Conservation (phyloP, 805 yeast genomes). For the Suhomyces prunicola region DNA sequence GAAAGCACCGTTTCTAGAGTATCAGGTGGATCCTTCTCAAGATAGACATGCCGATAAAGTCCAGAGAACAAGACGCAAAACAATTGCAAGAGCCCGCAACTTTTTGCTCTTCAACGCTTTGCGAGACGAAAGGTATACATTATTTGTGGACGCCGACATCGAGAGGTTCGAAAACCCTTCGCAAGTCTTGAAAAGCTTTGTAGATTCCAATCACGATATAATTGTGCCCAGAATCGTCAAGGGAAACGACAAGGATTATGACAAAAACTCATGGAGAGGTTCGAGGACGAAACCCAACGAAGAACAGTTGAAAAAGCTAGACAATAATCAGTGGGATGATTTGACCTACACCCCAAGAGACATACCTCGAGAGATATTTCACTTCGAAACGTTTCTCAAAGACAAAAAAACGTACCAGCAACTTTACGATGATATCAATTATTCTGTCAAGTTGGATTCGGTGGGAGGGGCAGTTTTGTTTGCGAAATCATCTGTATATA, state of each 20-base stretch:
- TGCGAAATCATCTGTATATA: conserved; percentile 39
- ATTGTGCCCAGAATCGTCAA: conserved; percentile 34
- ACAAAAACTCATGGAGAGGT: conserved; percentile 42
- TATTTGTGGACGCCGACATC: conserved; percentile 39
- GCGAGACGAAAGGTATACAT: conserved; percentile 27
- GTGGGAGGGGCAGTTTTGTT: conserved; percentile 54
- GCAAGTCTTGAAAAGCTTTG: conserved; percentile 20
- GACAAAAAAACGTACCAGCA: conserved; percentile 7
- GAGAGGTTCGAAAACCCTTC: conserved; percentile 16
- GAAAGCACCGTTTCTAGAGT: conserved; percentile 35
- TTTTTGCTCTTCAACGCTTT: conserved; percentile 28
- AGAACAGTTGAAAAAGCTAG: conserved; percentile 25
- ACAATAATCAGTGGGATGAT: conserved; percentile 26
- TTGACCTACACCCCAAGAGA: conserved; percentile 35
- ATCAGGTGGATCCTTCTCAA: conserved; percentile 12
- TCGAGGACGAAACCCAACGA: conserved; percentile 29
- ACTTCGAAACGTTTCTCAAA: conserved; percentile 20
- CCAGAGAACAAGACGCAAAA: conserved; percentile 34
- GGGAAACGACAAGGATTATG: conserved; percentile 28
- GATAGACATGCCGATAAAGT: conserved; percentile 25
- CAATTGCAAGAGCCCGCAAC: conserved; percentile 37
- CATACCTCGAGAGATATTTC: conserved; percentile 24
- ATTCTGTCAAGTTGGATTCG: conserved; percentile 37
- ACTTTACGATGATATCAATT: conserved; percentile 6
- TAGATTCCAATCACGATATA: conserved; percentile 29